phyloP scores from a whole-genome alignment of 2,329 filamentous ascomycete genomes.

The Hysterium pulicare region DNA sequence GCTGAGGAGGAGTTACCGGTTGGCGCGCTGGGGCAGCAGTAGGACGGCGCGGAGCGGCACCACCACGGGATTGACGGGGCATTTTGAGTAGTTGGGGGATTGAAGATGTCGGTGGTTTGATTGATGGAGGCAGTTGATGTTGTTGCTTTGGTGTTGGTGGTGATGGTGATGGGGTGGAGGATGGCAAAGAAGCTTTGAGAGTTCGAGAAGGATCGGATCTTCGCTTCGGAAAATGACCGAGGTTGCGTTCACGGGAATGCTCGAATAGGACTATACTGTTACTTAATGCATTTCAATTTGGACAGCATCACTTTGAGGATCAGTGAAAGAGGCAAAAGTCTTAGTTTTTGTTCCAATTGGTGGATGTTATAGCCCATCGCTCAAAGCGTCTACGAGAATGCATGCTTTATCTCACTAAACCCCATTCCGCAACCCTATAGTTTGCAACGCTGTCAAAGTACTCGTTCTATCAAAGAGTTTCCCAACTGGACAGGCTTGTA shows the following conservation, averaged over 20 bases:
- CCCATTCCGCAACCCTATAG: no score
- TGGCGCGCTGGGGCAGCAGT: slow-evolving; percentile 38
- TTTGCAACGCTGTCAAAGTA: no score
- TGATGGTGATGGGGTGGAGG: not conserved
- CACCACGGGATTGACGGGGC: slow-evolving; percentile 49
- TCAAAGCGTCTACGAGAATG: no score
- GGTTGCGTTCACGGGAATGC: not conserved
- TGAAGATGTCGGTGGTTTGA: slow-evolving; percentile 4
- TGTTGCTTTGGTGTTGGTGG: slow-evolving; percentile 1
- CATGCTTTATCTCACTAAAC: no score
- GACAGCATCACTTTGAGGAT: no score
- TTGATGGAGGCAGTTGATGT: slow-evolving; percentile 4
- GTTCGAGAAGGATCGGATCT: slow-evolving; percentile 6
- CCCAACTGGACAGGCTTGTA: no score
- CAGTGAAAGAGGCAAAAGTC: no score
- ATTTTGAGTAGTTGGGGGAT: slow-evolving; percentile 30
- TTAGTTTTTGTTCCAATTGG: no score
- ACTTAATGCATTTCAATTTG: not conserved
- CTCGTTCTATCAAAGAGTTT: no score
- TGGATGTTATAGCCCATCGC: no score
- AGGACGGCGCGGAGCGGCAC: slow-evolving; percentile 45
- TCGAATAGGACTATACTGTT: not conserved
- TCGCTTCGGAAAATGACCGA: not conserved
- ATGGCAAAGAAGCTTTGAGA: not conserved
- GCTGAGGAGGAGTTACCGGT: slow-evolving; percentile 53